Percentiles rank a stretch among this genome's conserved stretches.
These are phyloP conservation scores for Phytophthora agathidicida DNA, from an alignment of 352 stramenopile genomes.

Conservation along the genomic window DNA sequence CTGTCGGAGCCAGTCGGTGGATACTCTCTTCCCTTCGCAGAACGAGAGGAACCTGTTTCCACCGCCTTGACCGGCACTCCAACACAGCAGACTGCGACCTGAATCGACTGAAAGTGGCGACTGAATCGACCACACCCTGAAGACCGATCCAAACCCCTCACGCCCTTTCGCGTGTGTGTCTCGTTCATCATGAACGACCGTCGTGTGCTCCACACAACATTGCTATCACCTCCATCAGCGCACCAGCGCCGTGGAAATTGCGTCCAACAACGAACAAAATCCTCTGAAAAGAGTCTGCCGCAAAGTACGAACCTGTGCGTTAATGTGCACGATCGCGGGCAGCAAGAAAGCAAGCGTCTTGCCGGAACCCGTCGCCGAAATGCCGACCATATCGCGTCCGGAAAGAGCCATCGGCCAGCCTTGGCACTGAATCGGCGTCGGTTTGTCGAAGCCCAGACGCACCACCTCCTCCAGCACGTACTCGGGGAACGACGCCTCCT, in stretches of 20 bases:
- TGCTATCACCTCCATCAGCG: slow-evolving; percentile 35
- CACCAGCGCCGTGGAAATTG: slow-evolving; percentile 25
- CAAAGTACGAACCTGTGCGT: slow-evolving; percentile 95
- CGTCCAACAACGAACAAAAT: slow-evolving; percentile 21
- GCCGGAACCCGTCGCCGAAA: slow-evolving; percentile 97
- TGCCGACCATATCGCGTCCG: slow-evolving; percentile 98
- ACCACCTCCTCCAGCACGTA: slow-evolving; percentile 98
- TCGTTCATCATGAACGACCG: slow-evolving; percentile 26
- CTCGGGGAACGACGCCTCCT: slow-evolving; percentile 94
- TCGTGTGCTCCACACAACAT: slow-evolving; percentile 32
- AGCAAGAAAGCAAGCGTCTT: slow-evolving; percentile 99
- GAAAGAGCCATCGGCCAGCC: slow-evolving; percentile 99
- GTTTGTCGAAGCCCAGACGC: slow-evolving; percentile 96
- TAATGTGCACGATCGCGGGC: slow-evolving; percentile 99
- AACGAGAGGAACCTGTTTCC: slow-evolving; percentile 2
- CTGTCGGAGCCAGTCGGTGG: slow-evolving; percentile 12
- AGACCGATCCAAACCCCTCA: slow-evolving; percentile 35
- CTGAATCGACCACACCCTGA: slow-evolving; percentile 25
- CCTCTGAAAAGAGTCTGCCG: slow-evolving; percentile 31
- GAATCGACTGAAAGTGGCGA: slow-evolving; percentile 29
- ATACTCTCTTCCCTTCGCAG: slow-evolving; percentile 3
- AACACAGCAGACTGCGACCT: slow-evolving; percentile 26
- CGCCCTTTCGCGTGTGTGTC: slow-evolving; percentile 26
- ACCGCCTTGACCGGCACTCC: slow-evolving; percentile 33
- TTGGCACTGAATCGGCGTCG: slow-evolving; percentile 94